Evolutionary conservation across 176 grass and related monocot genomes (phyloP).

Genomic region (Zoysia japonica): DNA sequence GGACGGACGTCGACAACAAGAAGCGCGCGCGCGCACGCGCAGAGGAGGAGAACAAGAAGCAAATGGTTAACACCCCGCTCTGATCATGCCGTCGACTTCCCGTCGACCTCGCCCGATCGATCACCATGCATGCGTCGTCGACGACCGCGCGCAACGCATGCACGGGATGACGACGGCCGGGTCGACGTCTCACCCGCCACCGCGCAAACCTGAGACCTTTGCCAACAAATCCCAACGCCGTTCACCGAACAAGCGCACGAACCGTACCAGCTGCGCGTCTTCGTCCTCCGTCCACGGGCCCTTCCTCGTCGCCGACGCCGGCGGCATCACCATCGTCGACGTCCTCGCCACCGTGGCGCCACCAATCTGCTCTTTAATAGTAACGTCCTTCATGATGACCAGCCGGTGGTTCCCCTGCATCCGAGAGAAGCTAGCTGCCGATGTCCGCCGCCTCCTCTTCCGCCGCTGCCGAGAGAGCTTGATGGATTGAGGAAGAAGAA

Average conservation of each 20-base stretch:
- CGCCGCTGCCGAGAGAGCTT: neutral
- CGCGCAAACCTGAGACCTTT: slow-evolving; percentile 99
- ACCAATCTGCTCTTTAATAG: neutral
- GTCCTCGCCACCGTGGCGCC: neutral
- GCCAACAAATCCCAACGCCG: slow-evolving; percentile 99
- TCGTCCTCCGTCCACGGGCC: slow-evolving; percentile 94
- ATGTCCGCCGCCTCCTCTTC: neutral
- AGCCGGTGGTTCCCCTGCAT: neutral
- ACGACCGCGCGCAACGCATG: neutral
- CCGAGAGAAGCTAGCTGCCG: neutral
- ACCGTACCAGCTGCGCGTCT: slow-evolving; percentile 98
- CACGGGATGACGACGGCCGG: neutral
- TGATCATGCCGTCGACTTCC: neutral
- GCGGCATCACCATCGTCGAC: neutral
- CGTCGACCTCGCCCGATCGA: slow-evolving; percentile 9
- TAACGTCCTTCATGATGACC: neutral
- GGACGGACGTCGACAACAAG: slow-evolving; percentile 18
- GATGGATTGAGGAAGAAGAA: neutral
- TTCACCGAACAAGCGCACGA: slow-evolving; percentile 98
- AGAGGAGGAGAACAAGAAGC: slow-evolving; percentile 8
- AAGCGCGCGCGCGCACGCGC: neutral
- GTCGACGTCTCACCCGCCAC: slow-evolving; percentile 68
- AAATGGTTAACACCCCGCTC: slow-evolving; percentile 29
- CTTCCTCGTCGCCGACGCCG: slow-evolving; percentile 38
- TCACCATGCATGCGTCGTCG: neutral